Evolutionary conservation across 768 basidiomycete species (phyloP).

Genomic region (Podaxis sp.): DNA sequence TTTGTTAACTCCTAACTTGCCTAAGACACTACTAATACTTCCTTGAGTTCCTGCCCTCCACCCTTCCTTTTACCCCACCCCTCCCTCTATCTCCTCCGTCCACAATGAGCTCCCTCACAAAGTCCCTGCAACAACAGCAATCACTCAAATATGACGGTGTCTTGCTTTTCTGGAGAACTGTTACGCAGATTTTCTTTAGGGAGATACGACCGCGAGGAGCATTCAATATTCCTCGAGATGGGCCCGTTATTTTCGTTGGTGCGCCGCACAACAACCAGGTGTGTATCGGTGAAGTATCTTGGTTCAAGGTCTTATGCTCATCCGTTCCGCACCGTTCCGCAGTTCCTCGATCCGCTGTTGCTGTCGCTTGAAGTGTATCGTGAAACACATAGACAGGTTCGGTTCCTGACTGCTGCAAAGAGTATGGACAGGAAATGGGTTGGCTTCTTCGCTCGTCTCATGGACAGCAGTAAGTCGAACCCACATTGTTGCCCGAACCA

Average conservation of each 20-base stretch:
- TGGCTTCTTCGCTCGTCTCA: slow-evolving; percentile 76
- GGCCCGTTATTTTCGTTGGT: slow-evolving; percentile 89
- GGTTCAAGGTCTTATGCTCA: slow-evolving; percentile 1
- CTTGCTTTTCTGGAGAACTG: slow-evolving; percentile 79
- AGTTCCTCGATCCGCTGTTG: slow-evolving; percentile 93
- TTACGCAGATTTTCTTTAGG: slow-evolving; percentile 94
- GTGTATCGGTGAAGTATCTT: slow-evolving; percentile 15
- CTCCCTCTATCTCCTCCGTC: not conserved
- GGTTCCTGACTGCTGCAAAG: slow-evolving; percentile 86
- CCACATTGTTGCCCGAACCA: slow-evolving; percentile 3
- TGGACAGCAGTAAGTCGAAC: slow-evolving; percentile 76
- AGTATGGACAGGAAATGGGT: slow-evolving; percentile 80
- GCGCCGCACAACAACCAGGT: slow-evolving; percentile 94
- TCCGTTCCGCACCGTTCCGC: not conserved
- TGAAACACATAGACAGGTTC: slow-evolving; percentile 78
- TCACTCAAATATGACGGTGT: slow-evolving; percentile 63
- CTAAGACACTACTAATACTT: not conserved
- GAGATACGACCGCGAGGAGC: slow-evolving; percentile 93
- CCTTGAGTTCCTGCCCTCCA: not conserved
- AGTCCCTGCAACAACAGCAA: slow-evolving; percentile 17
- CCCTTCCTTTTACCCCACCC: slow-evolving; percentile 1
- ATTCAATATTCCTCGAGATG: slow-evolving; percentile 89
- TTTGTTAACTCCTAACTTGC: not conserved
- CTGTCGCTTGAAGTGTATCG: slow-evolving; percentile 82
- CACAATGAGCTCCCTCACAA: slow-evolving; percentile 21